Evolutionary conservation across 176 grass and related monocot genomes (phyloP).

Genomic region (Bonia amplexicaulis): DNA sequence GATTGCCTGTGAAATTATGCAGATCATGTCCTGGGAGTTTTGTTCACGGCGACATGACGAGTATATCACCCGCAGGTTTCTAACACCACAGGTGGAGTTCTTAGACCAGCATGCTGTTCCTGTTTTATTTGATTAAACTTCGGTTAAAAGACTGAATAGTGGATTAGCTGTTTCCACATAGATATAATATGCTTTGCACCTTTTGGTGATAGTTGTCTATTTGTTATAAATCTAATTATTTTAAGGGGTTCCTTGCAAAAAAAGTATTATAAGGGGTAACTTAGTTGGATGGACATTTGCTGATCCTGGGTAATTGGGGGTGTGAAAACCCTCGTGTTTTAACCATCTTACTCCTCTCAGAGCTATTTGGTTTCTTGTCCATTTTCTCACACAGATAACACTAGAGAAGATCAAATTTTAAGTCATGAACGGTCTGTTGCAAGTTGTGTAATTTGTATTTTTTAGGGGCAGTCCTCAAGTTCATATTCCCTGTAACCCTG

Average conservation of each 20-base stretch:
- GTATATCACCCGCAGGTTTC: conserved; percentile 73
- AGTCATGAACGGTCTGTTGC: not conserved
- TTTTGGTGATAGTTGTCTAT: not conserved
- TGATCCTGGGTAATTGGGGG: not conserved
- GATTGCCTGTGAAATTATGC: conserved; percentile 20
- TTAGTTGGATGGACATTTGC: conserved; percentile 2
- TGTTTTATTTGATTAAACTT: conserved; percentile 15
- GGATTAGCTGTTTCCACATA: not conserved
- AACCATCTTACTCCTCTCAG: not conserved
- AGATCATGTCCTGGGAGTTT: conserved; percentile 98
- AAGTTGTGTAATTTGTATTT: not conserved
- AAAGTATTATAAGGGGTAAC: not conserved
- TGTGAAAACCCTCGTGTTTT: not conserved
- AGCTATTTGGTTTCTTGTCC: not conserved
- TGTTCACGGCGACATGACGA: conserved; percentile 82
- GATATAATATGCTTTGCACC: not conserved
- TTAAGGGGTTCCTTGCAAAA: not conserved
- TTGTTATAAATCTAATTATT: not conserved
- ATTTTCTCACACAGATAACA: not conserved
- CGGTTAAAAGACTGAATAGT: not conserved
- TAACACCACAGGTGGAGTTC: conserved; percentile 76
- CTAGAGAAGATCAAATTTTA: not conserved
- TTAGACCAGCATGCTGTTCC: not conserved
- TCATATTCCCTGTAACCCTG: not conserved
- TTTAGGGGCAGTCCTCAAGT: not conserved